Percentiles rank a stretch among this genome's conserved stretches.
phyloP scores from a whole-genome alignment of 108 stramenopile genomes.

The Skeletonema menzelii region DNA sequence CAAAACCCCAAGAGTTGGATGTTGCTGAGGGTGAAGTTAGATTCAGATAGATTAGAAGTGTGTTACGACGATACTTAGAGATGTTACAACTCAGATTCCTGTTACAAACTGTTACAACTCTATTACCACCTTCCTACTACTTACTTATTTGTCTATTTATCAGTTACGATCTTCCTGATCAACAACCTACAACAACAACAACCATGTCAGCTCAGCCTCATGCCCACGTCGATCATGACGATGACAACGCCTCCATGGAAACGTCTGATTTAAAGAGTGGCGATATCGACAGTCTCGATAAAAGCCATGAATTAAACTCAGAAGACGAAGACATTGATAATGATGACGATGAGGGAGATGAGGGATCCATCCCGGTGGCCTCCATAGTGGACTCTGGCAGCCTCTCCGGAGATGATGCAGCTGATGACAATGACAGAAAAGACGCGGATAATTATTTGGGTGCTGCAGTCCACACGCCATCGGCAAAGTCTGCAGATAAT shows the following conservation, averaged over 20 bases:
- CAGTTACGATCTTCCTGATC: no score
- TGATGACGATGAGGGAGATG: conserved; percentile 15
- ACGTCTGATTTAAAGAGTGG: neutral
- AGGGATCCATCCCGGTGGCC: conserved; percentile 7
- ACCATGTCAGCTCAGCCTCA: neutral
- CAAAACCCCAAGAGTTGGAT: conserved; percentile 7
- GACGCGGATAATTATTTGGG: neutral
- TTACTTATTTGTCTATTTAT: no score
- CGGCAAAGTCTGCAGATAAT: neutral
- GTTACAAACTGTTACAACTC: no score
- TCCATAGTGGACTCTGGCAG: neutral
- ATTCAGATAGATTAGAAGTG: no score
- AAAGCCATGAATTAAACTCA: neutral
- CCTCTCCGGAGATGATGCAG: conserved; percentile 3
- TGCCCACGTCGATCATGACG: conserved; percentile 2
- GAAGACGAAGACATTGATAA: conserved; percentile 5
- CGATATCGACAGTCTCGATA: neutral
- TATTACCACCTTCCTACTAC: no score
- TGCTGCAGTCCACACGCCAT: neutral
- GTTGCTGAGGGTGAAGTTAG: neutral
- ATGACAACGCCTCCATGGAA: neutral
- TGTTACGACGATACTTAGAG: no score
- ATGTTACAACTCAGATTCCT: no score
- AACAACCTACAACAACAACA: neutral
- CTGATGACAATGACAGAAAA: neutral